Conservation (phyloP, 1,139 yeast genomes). For the Hyphopichia khmerensis region DNA sequence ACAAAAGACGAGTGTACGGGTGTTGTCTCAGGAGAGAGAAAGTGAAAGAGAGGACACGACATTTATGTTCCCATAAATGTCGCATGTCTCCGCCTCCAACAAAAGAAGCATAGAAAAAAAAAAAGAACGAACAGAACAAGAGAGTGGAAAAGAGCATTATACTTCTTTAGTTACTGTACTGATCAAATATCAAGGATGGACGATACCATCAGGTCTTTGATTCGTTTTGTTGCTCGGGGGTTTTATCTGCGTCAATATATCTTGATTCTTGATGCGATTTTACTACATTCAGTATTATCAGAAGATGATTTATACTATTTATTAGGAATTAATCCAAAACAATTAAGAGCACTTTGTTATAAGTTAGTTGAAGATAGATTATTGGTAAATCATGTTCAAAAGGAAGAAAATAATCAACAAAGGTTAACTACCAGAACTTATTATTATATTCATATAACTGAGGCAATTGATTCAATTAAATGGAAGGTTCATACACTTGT, state of each 20-base stretch:
- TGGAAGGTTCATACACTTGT: conserved; percentile 95
- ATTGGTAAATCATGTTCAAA: conserved; percentile 64
- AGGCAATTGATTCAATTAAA: conserved; percentile 91
- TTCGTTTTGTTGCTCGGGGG: conserved; percentile 73
- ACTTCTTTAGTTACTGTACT: not conserved
- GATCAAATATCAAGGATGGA: conserved; percentile 27
- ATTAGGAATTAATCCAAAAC: conserved; percentile 83
- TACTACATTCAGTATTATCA: conserved; percentile 87
- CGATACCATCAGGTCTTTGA: conserved; percentile 41
- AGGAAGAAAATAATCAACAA: conserved; percentile 76
- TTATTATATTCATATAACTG: conserved; percentile 84
- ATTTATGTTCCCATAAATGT: too few species aligned
- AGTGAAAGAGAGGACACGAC: too few species aligned
- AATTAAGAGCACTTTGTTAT: conserved; percentile 79
- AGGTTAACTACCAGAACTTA: conserved; percentile 74
- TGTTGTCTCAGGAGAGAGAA: too few species aligned
- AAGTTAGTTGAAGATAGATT: conserved; percentile 81
- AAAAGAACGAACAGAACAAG: not conserved
- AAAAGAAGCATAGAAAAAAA: not conserved
- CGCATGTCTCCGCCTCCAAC: too few species aligned
- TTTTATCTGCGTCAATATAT: conserved; percentile 86
- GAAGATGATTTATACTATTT: conserved; percentile 87
- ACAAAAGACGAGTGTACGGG: too few species aligned
- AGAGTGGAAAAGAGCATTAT: too few species aligned
- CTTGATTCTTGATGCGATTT: conserved; percentile 82